Base-by-base conservation (phyloP, 306 rosid genomes). In the Quercus mongolica region DNA sequence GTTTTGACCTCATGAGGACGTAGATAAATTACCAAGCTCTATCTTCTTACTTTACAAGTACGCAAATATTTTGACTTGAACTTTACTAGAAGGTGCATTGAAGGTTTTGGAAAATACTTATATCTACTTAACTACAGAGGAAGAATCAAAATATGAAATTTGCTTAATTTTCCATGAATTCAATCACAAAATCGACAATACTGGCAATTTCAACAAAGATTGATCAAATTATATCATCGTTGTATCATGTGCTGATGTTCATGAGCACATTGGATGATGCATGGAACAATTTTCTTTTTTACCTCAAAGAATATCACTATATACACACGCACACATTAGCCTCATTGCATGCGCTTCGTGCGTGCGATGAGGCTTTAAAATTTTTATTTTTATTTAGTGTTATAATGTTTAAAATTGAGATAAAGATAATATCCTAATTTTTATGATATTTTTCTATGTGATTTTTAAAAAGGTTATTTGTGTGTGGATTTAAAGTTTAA, bases 1-100 rank as follows among this genome's bases (percentile, higher is more conserved):
- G 74, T 79, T 88, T 73, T 87, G 91, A 87, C 85, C 89, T 86
- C 6, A 3, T 56, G 51, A 67, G 58, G 55, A 20, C 35, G 28
- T 73, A 73, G 69, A 11, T 54, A 67, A 79, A 65, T 69, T 30
- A 76, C 58, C 75, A 78, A 28, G 17, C 73, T 21, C 79, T 41
- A 8, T 41, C 46, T 9, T 83, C 82, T 74, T 80, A 69, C 81
- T 82, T 85, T 58, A 26, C 54, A 76, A 46, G 73, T 78, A 78
- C 65, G 76, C 74, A 77, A 61, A 58, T 69, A 7, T 41, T 8
- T 41, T 41, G 46, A 41, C 46, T 71, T 73, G 76, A 31, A 74
- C 31, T 77, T n/a, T 57, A 71, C 64, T 64, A 41, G 56, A 79
- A 76, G 81, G 87, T 77, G 52, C 35, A 12, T 78, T 78, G 81